A percentile compares a stretch with the other conserved stretches of the same genome.
These are phyloP conservation scores for Bidens hawaiensis DNA, from an alignment of 140 eudicot genomes.

Conservation along the genomic window DNA sequence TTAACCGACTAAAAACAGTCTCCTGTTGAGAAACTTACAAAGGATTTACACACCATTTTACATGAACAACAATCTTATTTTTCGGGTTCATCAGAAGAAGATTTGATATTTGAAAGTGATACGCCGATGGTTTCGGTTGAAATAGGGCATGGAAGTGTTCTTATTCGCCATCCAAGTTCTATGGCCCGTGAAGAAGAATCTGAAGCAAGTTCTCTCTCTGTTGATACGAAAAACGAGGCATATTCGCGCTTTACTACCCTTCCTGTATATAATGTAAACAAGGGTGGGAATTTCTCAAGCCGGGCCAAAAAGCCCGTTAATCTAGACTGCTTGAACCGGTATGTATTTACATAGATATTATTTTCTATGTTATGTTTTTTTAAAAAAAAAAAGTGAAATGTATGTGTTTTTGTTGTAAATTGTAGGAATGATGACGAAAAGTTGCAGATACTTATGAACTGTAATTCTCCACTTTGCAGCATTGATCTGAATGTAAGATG, in stretches of 20 bases:
- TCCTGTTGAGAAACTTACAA: conserved; percentile 87
- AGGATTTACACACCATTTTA: conserved; percentile 74
- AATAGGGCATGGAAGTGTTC: conserved; percentile 98
- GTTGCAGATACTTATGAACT: conserved; percentile 48
- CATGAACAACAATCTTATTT: conserved; percentile 67
- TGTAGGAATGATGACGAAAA: conserved; percentile 77
- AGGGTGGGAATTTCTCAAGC: conserved; percentile 41
- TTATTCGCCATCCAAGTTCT: conserved; percentile 84
- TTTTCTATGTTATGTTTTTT: not conserved
- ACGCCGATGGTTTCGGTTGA: conserved; percentile 97
- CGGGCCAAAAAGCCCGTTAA: conserved; percentile 45
- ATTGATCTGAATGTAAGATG: conserved; percentile 67
- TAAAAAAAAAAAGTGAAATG: not conserved
- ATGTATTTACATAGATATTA: not conserved
- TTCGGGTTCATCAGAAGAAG: conserved; percentile 88
- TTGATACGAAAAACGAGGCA: conserved; percentile 76
- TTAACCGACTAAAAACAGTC: conserved; percentile 77
- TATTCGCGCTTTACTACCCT: conserved; percentile 51
- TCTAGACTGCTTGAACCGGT: conserved; percentile 60
- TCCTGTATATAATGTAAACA: conserved; percentile 47
- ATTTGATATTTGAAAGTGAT: conserved; percentile 75
- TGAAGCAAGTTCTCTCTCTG: conserved; percentile 95
- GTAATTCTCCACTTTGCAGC: conserved; percentile 53
- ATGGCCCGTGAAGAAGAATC: conserved; percentile 88
- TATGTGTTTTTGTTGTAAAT: conserved; percentile 12